phyloP scores from a whole-genome alignment of 2,329 filamentous ascomycete species.

The Aureobasidium namibiae region DNA sequence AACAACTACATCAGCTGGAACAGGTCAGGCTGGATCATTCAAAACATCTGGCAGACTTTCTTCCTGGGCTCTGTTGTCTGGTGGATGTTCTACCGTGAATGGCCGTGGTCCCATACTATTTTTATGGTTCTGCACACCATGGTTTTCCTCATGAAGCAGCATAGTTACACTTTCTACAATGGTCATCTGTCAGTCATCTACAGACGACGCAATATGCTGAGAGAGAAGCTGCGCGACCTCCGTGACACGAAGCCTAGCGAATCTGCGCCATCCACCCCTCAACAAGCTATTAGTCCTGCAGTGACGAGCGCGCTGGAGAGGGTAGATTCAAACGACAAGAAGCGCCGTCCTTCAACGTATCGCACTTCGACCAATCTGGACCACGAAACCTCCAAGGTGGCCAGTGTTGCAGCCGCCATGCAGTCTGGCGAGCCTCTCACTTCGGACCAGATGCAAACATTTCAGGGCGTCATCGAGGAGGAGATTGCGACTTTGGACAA shows the following conservation, averaged over 20 bases:
- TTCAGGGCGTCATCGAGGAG: conserved; percentile 56
- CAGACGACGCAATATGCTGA: conserved; percentile 37
- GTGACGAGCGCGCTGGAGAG: conserved; percentile 12
- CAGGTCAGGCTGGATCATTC: conserved; percentile 61
- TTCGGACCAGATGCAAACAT: conserved; percentile 53
- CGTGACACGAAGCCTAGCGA: conserved; percentile 42
- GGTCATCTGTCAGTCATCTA: conserved; percentile 56
- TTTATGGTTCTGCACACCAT: conserved; percentile 68
- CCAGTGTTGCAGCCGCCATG: conserved; percentile 54
- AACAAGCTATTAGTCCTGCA: not conserved
- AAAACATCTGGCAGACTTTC: conserved; percentile 62
- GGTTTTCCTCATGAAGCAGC: conserved; percentile 77
- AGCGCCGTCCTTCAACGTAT: conserved; percentile 27
- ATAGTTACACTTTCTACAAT: conserved; percentile 72
- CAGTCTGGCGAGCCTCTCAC: conserved; percentile 53
- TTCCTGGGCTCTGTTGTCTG: conserved; percentile 57
- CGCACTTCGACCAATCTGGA: conserved; percentile 37
- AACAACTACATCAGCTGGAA: conserved; percentile 60
- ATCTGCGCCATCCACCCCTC: conserved; percentile 28
- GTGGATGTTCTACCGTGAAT: conserved; percentile 62
- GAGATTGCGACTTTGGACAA: conserved; percentile 58
- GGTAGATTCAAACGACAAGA: conserved; percentile 10
- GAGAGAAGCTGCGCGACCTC: conserved; percentile 48
- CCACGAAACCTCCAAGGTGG: conserved; percentile 48
- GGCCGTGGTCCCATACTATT: conserved; percentile 77